Evolutionary conservation across 2,329 filamentous ascomycete genomes (phyloP), one percentile per base, ranked within the genome.

Genomic region (Lasiodiplodia theobromae): DNA sequence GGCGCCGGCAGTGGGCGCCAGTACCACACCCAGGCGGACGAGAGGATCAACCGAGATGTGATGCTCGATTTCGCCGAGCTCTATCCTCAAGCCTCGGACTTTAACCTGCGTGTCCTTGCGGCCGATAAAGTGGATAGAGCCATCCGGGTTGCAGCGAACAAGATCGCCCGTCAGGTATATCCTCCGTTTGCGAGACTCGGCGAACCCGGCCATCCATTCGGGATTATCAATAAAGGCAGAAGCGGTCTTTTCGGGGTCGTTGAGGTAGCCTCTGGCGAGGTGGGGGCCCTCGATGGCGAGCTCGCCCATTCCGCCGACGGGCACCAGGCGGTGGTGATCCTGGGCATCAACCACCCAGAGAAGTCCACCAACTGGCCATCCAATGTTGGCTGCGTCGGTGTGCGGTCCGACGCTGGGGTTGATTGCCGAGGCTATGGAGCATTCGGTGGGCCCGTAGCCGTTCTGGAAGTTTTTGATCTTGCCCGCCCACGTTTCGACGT

Each of bases 181-280:
- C n/a, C 73, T 70, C 28, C 73, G 72, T 74, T 73, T 5, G 58
- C 86, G 86, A 1, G 91, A 80, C 0, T 47, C 40, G 4, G 73
- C 56, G 82, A 80, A 66, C 71, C 66, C 49, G 28, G 40, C 25
- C 6, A 60, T 37, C 56, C 56, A 60, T 21, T 28, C 12, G 21
- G 56, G 56, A 23, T 44, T 74, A 5, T 77, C 53, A 38, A 79
- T 75, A 69, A 79, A 79, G 1, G 73, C 76, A 14, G 72, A 53
- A 4, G 71, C 71, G 1, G 77, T 78, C 67, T 78, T 78, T 60
- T 75, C 72, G 1, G 72, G 37, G 69, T 76, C 71, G 28, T 77
- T 77, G 25, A 79, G 71, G 67, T 79, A 79, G 2, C 77, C 77
- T 21, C 76, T 71, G 37, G 74, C 77, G 10, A 79, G 70, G 7